Evolutionary conservation across 306 rosid genomes (phyloP).

Genomic region (Cicer arietinum): DNA sequence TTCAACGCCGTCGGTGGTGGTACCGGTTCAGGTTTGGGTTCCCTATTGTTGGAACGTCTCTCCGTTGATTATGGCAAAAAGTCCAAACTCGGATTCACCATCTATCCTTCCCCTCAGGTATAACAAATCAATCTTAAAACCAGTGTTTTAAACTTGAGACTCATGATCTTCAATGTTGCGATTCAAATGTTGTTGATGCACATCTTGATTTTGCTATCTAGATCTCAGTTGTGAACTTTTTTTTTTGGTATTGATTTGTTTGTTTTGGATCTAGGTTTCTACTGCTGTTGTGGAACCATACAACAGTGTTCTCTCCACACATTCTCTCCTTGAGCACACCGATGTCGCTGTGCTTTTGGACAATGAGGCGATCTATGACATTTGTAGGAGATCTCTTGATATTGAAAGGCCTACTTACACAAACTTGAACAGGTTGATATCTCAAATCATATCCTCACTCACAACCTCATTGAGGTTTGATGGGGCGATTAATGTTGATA

Average conservation of each 20-base stretch:
- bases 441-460: slow-evolving; percentile 91
- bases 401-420: slow-evolving; percentile 97
- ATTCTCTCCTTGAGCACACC: slow-evolving; percentile 95
- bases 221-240: background rate
- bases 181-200: background rate
- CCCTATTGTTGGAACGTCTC: slow-evolving; percentile 83
- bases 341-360: slow-evolving; percentile 95
- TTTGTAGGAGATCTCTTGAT: slow-evolving; percentile 90
- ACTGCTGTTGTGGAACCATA: slow-evolving; percentile 99
- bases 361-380: slow-evolving; percentile 96
- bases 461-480: slow-evolving; percentile 97
- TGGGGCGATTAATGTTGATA: slow-evolving; percentile 94
- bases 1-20: slow-evolving; percentile 99
- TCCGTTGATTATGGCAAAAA: slow-evolving; percentile 97
- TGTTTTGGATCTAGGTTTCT: slow-evolving; percentile 68
- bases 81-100: slow-evolving; percentile 94
- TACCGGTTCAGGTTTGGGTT: slow-evolving; percentile 95
- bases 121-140: background rate
- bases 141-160: background rate
- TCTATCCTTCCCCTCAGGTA: slow-evolving; percentile 99
- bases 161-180: background rate
- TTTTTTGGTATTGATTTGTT: background rate
- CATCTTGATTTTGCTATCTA: background rate
- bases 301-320: slow-evolving; percentile 96
- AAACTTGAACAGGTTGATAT: slow-evolving; percentile 87